These are phyloP conservation scores for Aspergillus incahuasiensis DNA, from an alignment of 495 filamentous ascomycete species.

Conservation along the genomic window DNA sequence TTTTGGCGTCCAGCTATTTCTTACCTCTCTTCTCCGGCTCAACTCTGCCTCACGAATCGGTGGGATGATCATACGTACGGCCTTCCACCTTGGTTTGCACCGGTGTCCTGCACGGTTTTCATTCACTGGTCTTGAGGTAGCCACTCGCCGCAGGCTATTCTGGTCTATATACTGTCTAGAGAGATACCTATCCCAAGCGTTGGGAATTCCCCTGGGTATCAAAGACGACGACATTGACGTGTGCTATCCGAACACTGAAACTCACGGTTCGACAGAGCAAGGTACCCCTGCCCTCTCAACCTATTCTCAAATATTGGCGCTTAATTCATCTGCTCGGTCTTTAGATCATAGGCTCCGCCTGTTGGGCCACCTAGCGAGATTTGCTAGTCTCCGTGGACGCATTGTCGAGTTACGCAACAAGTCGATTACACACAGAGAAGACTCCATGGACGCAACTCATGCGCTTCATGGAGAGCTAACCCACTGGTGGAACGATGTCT, in stretches of 20 bases:
- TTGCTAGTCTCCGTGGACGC: constrained; percentile 37
- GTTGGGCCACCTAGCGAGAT: constrained; percentile 37
- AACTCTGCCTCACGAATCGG: constrained; percentile 47
- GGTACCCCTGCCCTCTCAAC: constrained; percentile 5
- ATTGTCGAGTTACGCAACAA: constrained; percentile 46
- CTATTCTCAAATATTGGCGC: neutral
- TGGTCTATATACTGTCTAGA: constrained; percentile 50
- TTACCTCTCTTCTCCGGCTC: constrained; percentile 42
- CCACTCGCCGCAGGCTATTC: constrained; percentile 42
- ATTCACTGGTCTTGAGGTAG: constrained; percentile 33
- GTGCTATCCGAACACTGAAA: constrained; percentile 41
- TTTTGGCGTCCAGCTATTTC: constrained; percentile 41
- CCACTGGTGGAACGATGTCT: constrained; percentile 46
- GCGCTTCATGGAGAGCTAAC: constrained; percentile 37
- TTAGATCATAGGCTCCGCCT: constrained; percentile 27
- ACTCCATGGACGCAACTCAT: constrained; percentile 29
- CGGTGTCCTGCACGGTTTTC: constrained; percentile 42
- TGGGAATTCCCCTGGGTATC: constrained; percentile 47
- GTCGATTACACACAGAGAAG: constrained; percentile 37
- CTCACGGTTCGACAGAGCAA: constrained; percentile 17
- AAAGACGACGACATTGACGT: constrained; percentile 51
- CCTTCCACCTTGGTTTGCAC: constrained; percentile 46
- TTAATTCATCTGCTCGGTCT: neutral
- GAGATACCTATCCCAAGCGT: constrained; percentile 44
- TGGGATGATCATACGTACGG: constrained; percentile 43